Base-by-base conservation (phyloP, 2,329 filamentous ascomycete genomes). In the Westerdykella sp. region DNA sequence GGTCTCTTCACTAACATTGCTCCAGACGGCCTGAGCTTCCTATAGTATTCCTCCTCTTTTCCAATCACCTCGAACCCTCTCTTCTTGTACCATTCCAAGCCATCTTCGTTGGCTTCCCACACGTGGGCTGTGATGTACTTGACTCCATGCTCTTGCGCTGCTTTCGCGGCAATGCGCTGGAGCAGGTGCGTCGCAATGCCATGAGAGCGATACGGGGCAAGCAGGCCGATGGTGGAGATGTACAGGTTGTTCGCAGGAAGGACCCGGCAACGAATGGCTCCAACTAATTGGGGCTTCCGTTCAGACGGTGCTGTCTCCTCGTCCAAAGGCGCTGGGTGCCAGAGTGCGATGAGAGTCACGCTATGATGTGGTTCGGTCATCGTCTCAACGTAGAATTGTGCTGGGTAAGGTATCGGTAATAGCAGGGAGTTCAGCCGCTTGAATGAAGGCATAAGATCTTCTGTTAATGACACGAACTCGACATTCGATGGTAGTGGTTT, bases 31-130 rank as follows among this genome's bases (percentile, higher is more conserved):
- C 71, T 74, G 51, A 84, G 60, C 36, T 75, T 73, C 28, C 76
- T 69, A 61, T 83, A 84, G 57, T 83, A 84, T 3, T 67, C 72
- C 39, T 76, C 69, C 35, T 81, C 72, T 40, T 72, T 64, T 2
- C 68, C 69, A 14, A 74, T 66, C 34, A 76, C 69, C 47, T 68
- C 67, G 47, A 84, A 84, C 0, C 76, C 78, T 4, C 79, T 69
- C 48, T 75, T 74, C 36, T 62, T 57, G 64, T 84, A 84, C 80
- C 80, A 84, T 38, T 72, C 69, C 49, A 80, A 53, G 0, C 72
- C 80, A 39, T 81, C 78, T 14, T 73, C 69, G 43, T 83, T 83
- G 16, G 73, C 74, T 51, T 80, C 78, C 72, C 81, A 83, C 1
- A 83, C 79, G 60, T 84, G 80, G 10, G 80, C 80, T 2, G 76